Evolutionary conservation across 192 early-diverging fungal species (phyloP).

Genomic region (Coemansia interrupta): DNA sequence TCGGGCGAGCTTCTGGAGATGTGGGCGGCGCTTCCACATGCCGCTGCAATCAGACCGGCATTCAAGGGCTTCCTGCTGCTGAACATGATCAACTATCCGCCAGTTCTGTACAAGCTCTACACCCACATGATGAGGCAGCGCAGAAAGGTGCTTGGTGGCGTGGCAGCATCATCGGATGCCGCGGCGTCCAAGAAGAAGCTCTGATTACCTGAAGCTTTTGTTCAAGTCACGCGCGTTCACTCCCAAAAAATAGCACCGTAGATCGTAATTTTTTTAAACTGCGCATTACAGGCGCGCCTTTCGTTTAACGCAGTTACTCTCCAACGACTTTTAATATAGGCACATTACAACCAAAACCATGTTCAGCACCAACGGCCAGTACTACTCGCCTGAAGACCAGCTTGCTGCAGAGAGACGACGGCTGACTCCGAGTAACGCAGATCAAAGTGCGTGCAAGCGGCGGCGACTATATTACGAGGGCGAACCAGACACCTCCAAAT

Average conservation of each 20-base stretch:
- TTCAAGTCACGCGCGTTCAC: constrained; percentile 1
- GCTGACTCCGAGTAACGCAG: constrained; percentile 1
- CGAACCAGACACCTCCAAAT: constrained; percentile 43
- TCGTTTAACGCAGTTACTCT: neutral
- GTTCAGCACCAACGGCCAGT: neutral
- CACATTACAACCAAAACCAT: neutral
- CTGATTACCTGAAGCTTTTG: neutral
- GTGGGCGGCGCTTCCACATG: constrained; percentile 66
- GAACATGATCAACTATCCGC: constrained; percentile 62
- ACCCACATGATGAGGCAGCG: constrained; percentile 90
- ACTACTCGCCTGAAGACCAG: constrained; percentile 40
- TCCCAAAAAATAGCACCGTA: constrained; percentile 4
- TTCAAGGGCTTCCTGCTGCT: constrained; percentile 62
- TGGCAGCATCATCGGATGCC: constrained; percentile 1
- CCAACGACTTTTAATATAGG: neutral
- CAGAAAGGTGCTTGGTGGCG: constrained; percentile 64
- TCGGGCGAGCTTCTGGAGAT: constrained; percentile 76
- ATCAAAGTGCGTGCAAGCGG: constrained; percentile 10
- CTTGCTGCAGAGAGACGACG: constrained; percentile 16
- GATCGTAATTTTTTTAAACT: neutral
- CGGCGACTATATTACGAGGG: constrained; percentile 35
- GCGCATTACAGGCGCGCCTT: neutral
- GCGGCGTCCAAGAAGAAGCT: constrained; percentile 32
- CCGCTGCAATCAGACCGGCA: constrained; percentile 46
- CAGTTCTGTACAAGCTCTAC: constrained; percentile 83